A percentile compares a stretch with the other conserved stretches of the same genome.
Evolutionary conservation across 805 yeast species (phyloP).

Genomic region (Pichia scutulata): DNA sequence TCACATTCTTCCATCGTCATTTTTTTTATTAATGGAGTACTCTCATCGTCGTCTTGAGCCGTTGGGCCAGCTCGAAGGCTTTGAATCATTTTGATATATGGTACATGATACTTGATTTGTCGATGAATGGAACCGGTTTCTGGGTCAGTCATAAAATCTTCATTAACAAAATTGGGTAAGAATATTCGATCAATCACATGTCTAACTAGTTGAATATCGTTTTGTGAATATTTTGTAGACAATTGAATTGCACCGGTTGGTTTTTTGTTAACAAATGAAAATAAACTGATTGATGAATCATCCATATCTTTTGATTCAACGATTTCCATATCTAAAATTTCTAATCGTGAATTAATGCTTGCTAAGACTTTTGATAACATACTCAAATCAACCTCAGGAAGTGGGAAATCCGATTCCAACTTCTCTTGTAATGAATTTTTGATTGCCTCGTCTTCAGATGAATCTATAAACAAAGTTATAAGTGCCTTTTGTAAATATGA

Average conservation of each 20-base stretch:
- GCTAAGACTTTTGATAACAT: constrained; percentile 12
- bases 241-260: constrained; percentile 32
- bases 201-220: constrained; percentile 40
- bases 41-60: constrained; percentile 18
- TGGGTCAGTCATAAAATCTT: neutral
- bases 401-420: neutral
- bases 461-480: neutral
- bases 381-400: neutral
- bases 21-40: constrained; percentile 29
- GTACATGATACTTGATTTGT: constrained; percentile 7
- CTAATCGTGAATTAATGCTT: constrained; percentile 24
- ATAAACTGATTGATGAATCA: constrained; percentile 25
- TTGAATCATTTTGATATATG: constrained; percentile 9
- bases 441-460: neutral
- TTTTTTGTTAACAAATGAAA: constrained; percentile 34
- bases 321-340: constrained; percentile 35
- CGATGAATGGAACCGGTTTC: neutral
- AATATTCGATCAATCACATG: constrained; percentile 35
- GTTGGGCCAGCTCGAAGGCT: constrained; percentile 6
- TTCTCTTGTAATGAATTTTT: neutral
- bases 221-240: constrained; percentile 29
- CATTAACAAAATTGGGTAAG: constrained; percentile 13
- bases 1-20: constrained; percentile 26
- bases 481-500: constrained; percentile 4
- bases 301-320: constrained; percentile 25